Conservation (phyloP, 2,329 filamentous ascomycete genomes). For the Aureobasidium pullulans region DNA sequence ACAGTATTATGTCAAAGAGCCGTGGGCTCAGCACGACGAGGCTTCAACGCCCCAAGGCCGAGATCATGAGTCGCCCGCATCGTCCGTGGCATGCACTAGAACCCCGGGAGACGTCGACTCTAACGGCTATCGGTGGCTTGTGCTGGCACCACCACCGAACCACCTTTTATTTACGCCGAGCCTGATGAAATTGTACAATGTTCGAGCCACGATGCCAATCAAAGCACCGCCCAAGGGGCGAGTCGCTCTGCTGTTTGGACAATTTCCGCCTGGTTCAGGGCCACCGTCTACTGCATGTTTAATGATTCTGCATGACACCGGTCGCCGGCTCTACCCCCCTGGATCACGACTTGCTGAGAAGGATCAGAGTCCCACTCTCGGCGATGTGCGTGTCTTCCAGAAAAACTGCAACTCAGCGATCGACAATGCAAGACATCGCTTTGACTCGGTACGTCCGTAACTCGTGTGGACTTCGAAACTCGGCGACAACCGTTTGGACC, state of each 20-base stretch:
- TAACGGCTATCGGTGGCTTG: not conserved
- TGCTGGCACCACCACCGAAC: slow-evolving; percentile 3
- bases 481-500: not conserved
- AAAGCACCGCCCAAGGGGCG: not conserved
- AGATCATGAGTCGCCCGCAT: slow-evolving; percentile 10
- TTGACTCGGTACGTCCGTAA: slow-evolving; percentile 1
- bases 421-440: slow-evolving; percentile 6
- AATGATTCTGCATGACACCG: not conserved
- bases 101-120: not conserved
- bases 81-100: slow-evolving; percentile 5
- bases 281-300: not conserved
- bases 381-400: not conserved
- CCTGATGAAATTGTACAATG: not conserved
- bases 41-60: slow-evolving; percentile 10
- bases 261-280: not conserved
- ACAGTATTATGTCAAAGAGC: slow-evolving; percentile 1
- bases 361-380: not conserved
- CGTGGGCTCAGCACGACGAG: not conserved
- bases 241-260: not conserved
- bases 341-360: not conserved
- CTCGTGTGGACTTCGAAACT: not conserved
- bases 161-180: slow-evolving; percentile 1
- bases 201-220: not conserved
- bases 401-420: not conserved
- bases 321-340: not conserved